Evolutionary conservation across 2,329 filamentous ascomycete genomes (phyloP), one percentile per base, ranked within the genome.

Genomic region (Hypoxylon sp.): DNA sequence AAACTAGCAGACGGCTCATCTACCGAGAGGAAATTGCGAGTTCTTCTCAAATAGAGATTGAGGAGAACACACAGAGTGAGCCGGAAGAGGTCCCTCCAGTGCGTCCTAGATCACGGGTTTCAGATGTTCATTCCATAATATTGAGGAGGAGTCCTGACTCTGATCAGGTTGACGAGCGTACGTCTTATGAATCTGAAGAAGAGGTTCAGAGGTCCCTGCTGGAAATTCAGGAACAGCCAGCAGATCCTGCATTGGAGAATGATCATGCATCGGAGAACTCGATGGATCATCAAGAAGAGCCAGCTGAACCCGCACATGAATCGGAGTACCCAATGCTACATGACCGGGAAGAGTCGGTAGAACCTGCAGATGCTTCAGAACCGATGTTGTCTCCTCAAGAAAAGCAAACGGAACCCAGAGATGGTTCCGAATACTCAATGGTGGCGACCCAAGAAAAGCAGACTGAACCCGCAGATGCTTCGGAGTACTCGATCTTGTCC

Each of bases 321-420:
- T 81, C 83, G 21, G 83, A 84, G 30, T 83, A 80, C 67, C 84
- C 84, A 0, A 73, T 84, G 64, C 73, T 87, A 0, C 74, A 79
- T 1, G 77, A 78, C 46, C 69, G 8, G 7, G 16, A 30, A 27
- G 27, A 29, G 19, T 2, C 9, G 0, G n/a, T n/a, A 41, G 37
- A 21, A 21, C 37, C 37, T 3, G 7, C 11, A 27, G 21, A 46
- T 6, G 11, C 3, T 9, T 19, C 52, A n/a, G 54, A 48, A 11
- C 16, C 32, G 8, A 37, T 23, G 30, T 14, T 43, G n/a, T 25
- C 19, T 16, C 16, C 41, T 12, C 60, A 48, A 3, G 54, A 65
- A 37, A 50, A 58, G 32, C 45, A 25, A 3, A 16, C 2, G 23
- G 61, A 61, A 11, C 68, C 64, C 34, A 59, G 54, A 8, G 69